Evolutionary conservation across 1,139 yeast genomes (phyloP).

Genomic region (Arxiozyma telluris): DNA sequence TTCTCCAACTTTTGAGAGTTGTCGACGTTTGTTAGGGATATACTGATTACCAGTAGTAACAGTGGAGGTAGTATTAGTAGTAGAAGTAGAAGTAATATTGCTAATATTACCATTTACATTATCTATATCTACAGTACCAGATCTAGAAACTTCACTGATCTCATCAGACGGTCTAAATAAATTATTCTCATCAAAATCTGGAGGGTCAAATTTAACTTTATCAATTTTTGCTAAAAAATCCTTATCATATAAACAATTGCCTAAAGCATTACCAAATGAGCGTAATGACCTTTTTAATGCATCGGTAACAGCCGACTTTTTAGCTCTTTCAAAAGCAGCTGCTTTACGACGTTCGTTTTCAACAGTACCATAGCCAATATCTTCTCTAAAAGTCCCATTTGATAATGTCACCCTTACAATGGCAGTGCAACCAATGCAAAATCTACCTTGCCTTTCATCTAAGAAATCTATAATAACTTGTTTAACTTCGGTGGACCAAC

Average conservation of each 20-base stretch:
- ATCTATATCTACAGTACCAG: conserved; percentile 20
- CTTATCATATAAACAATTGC: conserved; percentile 71
- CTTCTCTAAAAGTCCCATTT: conserved; percentile 73
- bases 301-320: conserved; percentile 76
- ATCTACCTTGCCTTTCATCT: conserved; percentile 49
- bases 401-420: conserved; percentile 62
- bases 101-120: conserved; percentile 5
- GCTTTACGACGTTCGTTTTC: conserved; percentile 66
- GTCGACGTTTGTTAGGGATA: conserved; percentile 3
- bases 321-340: conserved; percentile 71
- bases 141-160: conserved; percentile 25
- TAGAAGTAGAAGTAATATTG: too few species aligned
- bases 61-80: too few species aligned
- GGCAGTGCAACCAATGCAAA: conserved; percentile 58
- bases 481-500: conserved; percentile 68
- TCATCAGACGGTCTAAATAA: conserved; percentile 36
- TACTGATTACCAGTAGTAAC: background rate
- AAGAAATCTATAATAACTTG: conserved; percentile 60
- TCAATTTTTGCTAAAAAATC: conserved; percentile 46
- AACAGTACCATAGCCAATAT: conserved; percentile 71
- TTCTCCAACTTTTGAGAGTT: background rate
- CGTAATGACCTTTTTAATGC: conserved; percentile 69
- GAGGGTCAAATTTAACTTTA: conserved; percentile 41
- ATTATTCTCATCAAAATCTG: conserved; percentile 44
- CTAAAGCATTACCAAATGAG: conserved; percentile 72